These are phyloP conservation scores for Septoria linicola DNA, from an alignment of 2,329 filamentous ascomycete species.

Conservation along the genomic window DNA sequence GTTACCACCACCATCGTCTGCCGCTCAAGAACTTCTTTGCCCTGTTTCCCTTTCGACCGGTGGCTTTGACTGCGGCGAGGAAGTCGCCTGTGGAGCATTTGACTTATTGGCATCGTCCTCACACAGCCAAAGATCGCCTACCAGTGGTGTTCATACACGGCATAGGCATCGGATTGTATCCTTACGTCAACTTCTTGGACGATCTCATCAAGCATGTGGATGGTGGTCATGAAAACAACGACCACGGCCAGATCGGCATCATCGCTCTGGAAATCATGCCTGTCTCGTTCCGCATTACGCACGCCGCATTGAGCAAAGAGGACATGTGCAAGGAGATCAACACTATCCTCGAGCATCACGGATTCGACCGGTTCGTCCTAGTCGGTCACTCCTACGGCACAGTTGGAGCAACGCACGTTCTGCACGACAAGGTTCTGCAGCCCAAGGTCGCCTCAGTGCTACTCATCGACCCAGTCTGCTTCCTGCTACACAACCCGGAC, in stretches of 20 bases:
- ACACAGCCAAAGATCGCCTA: conserved; percentile 56
- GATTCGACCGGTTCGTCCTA: conserved; percentile 59
- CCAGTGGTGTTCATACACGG: conserved; percentile 70
- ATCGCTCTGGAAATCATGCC: conserved; percentile 65
- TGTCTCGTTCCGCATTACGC: conserved; percentile 62
- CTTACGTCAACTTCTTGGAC: conserved; percentile 50
- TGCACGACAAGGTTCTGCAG: conserved; percentile 50
- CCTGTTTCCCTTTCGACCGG: conserved; percentile 56
- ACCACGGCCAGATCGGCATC: conserved; percentile 55
- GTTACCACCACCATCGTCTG: conserved; percentile 56
- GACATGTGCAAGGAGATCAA: conserved; percentile 59
- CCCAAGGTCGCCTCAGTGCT: conserved; percentile 50
- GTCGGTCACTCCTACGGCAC: conserved; percentile 63
- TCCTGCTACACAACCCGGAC: conserved; percentile 66
- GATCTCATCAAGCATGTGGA: conserved; percentile 13
- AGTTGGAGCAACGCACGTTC: conserved; percentile 61
- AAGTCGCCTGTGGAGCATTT: conserved; percentile 53
- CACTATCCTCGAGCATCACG: conserved; percentile 57
- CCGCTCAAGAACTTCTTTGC: conserved; percentile 25
- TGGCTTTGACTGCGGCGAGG: conserved; percentile 48
- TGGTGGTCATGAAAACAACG: conserved; percentile 11
- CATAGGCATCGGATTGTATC: conserved; percentile 58
- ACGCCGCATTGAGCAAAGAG: conserved; percentile 50
- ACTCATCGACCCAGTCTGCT: conserved; percentile 63
- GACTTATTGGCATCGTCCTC: conserved; percentile 62